phyloP scores from a whole-genome alignment of 1,284 basidiomycete genomes.

The Thelephora terrestris region DNA sequence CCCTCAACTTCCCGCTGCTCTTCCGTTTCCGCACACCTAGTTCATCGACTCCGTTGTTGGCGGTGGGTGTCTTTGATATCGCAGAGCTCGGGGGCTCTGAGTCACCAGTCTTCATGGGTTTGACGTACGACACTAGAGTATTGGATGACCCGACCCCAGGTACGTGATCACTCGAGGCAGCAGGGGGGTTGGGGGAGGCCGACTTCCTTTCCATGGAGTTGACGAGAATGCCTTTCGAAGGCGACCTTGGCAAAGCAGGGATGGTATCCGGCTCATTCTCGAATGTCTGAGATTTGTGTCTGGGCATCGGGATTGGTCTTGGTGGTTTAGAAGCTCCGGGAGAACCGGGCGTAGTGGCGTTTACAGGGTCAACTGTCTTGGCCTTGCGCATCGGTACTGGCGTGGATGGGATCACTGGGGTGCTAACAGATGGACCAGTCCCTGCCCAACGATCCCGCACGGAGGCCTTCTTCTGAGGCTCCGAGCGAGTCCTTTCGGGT shows the following conservation, averaged over 20 bases:
- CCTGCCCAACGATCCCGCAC: constrained; percentile 1
- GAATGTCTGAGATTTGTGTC: not conserved
- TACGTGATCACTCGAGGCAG: constrained; percentile 11
- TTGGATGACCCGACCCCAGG: constrained; percentile 34
- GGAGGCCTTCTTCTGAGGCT: constrained; percentile 7
- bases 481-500: constrained; percentile 4
- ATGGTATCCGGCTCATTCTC: constrained; percentile 13
- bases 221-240: not conserved
- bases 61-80: constrained; percentile 10
- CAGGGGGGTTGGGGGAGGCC: constrained; percentile 9
- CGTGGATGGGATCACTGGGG: constrained; percentile 2
- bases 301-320: constrained; percentile 7
- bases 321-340: constrained; percentile 8
- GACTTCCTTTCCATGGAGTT: not conserved
- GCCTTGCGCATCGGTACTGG: constrained; percentile 22
- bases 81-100: constrained; percentile 14
- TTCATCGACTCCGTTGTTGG: constrained; percentile 39
- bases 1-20: constrained; percentile 12
- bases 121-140: constrained; percentile 42
- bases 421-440: constrained; percentile 5
- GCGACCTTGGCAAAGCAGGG: constrained; percentile 15
- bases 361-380: constrained; percentile 6
- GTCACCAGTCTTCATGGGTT: constrained; percentile 40
- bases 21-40: constrained; percentile 39
- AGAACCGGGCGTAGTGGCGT: constrained; percentile 9